Conservation (phyloP, 768 basidiomycete genomes). For the Hortiboletus campestris region DNA sequence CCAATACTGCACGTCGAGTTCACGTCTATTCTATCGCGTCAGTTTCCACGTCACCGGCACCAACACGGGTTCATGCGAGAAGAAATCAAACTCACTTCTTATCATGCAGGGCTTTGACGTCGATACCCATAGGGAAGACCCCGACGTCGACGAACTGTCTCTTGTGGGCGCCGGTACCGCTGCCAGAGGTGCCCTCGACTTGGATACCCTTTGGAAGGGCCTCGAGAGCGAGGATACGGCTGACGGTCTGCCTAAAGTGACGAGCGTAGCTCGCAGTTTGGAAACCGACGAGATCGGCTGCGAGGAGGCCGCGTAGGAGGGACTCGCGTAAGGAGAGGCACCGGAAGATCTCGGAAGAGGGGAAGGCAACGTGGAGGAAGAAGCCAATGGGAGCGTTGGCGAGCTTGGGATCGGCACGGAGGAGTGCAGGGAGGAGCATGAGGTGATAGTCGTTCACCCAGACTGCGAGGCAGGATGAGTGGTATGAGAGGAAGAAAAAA, state of each 20-base stretch:
- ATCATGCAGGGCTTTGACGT: conserved; percentile 63
- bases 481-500: conserved; percentile 4
- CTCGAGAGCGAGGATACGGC: conserved; percentile 75
- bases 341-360: conserved; percentile 92
- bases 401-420: conserved; percentile 61
- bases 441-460: conserved; percentile 98
- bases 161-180: conserved; percentile 4
- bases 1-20: conserved; percentile 83
- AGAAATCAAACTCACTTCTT: conserved; percentile 50
- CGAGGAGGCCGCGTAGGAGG: conserved; percentile 86
- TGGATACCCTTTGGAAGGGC: conserved; percentile 83
- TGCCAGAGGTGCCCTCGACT: conserved; percentile 36
- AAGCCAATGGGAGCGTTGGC: conserved; percentile 57
- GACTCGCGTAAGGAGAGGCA: conserved; percentile 79
- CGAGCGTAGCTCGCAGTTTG: conserved; percentile 82
- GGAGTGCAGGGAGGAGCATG: conserved; percentile 84
- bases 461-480: conserved; percentile 34
- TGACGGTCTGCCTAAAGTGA: conserved; percentile 84
- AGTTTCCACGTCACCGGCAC: conserved; percentile 4
- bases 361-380: conserved; percentile 97
- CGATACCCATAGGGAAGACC: conserved; percentile 90
- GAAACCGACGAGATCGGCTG: conserved; percentile 90
- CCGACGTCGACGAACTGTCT: conserved; percentile 80
- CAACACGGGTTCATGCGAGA: background rate
- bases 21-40: conserved; percentile 42